Base-by-base conservation (phyloP, 352 stramenopile species). In the Globisporangium paddicum region DNA sequence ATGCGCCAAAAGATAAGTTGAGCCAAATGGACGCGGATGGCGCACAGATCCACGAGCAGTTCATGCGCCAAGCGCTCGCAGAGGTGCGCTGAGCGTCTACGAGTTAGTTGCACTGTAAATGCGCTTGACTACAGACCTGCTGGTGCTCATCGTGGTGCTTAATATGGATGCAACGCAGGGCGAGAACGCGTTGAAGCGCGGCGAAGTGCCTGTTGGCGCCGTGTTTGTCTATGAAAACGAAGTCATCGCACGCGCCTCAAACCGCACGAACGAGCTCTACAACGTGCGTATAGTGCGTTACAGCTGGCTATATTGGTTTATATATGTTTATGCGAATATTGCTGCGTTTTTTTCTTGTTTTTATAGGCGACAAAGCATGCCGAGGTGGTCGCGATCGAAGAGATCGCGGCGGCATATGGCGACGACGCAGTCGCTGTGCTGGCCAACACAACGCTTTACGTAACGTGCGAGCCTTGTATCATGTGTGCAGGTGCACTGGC, bases 391-490 rank as follows among this genome's bases (percentile, higher is more conserved):
- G 87, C 87, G 5, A 96, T 97, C 32, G 80, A 97, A 51, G 64
- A 75, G 32, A 88, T 96, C 58, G 74, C 90, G 21, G 58, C 62
- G 2, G 60, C 55, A 11, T 77, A 75, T 45, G 73, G 79, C 18
- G 65, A 75, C 7, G 48, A 75, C 23, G 71, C 82, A 26, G 57
- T 23, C 6, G 50, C 76, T 14, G 66, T 92, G 25, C 66, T 95
- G 30, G 67, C 72, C 2, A 60, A 87, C 28, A 86, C 76, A 46
- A 82, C 71, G 48, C 68, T 95, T 35, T 95, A 93, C 63, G 92
- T 98, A 41, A 98, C 93, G 9, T 96, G 89, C 37, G 93, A 98
- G 71, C 93, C 93, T 5, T 98, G 93, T 66, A 97, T 98, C 60
- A 98, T 98, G 93, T 98, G 93, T 47, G 91, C 93, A 3, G 77